A percentile compares a stretch with the other conserved stretches of the same genome.
phyloP scores from a whole-genome alignment of 345 rosid genomes.

The Hibiscus mutabilis region DNA sequence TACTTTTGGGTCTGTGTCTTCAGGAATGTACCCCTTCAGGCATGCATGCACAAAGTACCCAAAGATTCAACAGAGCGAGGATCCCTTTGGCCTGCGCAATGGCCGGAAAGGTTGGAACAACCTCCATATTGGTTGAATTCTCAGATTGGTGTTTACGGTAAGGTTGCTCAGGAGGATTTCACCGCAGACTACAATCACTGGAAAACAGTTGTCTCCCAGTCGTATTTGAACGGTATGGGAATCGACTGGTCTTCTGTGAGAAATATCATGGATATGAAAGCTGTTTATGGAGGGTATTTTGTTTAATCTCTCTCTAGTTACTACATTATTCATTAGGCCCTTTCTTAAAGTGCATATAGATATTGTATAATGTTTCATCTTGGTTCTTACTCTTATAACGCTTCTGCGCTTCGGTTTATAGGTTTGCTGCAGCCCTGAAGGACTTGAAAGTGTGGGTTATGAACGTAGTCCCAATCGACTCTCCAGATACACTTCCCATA shows the following conservation, averaged over 20 bases:
- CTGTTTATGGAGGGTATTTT: slow-evolving; percentile 77
- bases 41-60: slow-evolving; percentile 76
- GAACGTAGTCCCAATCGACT: slow-evolving; percentile 70
- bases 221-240: slow-evolving; percentile 54
- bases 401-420: slow-evolving; percentile 16
- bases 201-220: slow-evolving; percentile 56
- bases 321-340: background rate
- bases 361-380: no score
- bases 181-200: slow-evolving; percentile 57
- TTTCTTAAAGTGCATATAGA: no score
- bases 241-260: slow-evolving; percentile 65
- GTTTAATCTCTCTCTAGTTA: background rate
- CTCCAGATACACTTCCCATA: slow-evolving; percentile 75
- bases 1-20: slow-evolving; percentile 1
- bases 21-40: slow-evolving; percentile 74
- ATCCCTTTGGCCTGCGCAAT: slow-evolving; percentile 58
- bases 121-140: slow-evolving; percentile 70
- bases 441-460: slow-evolving; percentile 80
- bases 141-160: slow-evolving; percentile 58
- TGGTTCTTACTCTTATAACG: slow-evolving; percentile 1
- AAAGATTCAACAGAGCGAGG: slow-evolving; percentile 45
- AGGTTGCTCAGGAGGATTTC: slow-evolving; percentile 64
- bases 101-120: slow-evolving; percentile 62
- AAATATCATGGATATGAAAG: slow-evolving; percentile 92
- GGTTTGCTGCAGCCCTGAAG: slow-evolving; percentile 75